A percentile compares a stretch with the other conserved stretches of the same genome.
Conservation (phyloP, 495 filamentous ascomycete genomes). For the Penicillium salamii region DNA sequence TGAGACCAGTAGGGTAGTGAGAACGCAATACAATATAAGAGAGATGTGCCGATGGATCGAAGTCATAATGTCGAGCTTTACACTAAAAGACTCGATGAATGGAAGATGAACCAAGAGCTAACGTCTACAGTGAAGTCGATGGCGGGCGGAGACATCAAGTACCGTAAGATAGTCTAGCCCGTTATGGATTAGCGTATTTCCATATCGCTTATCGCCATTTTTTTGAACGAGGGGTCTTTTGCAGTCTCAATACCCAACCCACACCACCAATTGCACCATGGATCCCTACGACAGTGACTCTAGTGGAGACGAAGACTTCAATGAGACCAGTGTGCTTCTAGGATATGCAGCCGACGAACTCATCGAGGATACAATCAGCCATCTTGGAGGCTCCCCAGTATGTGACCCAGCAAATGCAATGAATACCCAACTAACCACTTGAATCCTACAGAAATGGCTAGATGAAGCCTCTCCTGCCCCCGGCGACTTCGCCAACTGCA, state of each 20-base stretch:
- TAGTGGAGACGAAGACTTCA: constrained; percentile 63
- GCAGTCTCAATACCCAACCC: constrained; percentile 7
- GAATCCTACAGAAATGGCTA: constrained; percentile 68
- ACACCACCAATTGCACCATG: constrained; percentile 41
- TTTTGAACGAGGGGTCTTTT: constrained; percentile 22
- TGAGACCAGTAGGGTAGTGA: constrained; percentile 13
- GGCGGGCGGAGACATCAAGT: too few species aligned
- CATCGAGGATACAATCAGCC: constrained; percentile 81
- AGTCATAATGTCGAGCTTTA: too few species aligned
- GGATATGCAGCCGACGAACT: constrained; percentile 84
- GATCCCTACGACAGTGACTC: constrained; percentile 79
- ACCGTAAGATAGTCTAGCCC: background rate
- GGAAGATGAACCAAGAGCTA: too few species aligned
- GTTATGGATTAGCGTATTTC: background rate
- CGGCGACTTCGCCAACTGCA: constrained; percentile 78
- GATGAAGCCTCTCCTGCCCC: constrained; percentile 67
- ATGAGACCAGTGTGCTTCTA: constrained; percentile 84
- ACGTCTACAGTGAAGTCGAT: too few species aligned
- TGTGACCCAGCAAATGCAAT: constrained; percentile 21
- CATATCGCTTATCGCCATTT: constrained; percentile 33
- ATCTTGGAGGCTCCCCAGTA: constrained; percentile 86
- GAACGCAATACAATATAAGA: constrained; percentile 5
- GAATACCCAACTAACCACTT: constrained; percentile 4
- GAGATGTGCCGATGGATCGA: background rate
- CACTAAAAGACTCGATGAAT: too few species aligned